phyloP scores from a whole-genome alignment of 1,284 basidiomycete species.

The Porogramme epimiltina region DNA sequence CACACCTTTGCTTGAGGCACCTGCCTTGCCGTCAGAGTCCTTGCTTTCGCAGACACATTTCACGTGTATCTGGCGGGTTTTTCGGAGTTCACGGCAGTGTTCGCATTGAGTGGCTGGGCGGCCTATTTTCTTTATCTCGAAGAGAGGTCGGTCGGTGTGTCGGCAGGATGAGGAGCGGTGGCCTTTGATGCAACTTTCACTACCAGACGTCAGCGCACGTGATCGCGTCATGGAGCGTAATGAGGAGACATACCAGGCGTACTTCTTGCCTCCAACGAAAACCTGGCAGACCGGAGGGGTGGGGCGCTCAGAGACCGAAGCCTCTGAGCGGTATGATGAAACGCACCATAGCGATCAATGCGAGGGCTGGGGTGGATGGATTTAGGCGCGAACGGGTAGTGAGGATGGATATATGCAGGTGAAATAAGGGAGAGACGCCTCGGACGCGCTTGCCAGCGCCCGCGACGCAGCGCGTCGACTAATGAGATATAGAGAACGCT shows the following conservation, averaged over 20 bases:
- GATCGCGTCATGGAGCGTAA: not conserved
- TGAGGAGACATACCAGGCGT: conserved; percentile 61
- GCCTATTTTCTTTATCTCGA: conserved; percentile 83
- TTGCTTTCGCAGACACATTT: conserved; percentile 55
- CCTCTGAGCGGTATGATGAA: no score
- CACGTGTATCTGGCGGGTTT: conserved; percentile 73
- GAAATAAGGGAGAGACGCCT: conserved; percentile 20
- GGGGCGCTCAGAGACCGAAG: no score
- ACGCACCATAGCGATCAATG: conserved; percentile 24
- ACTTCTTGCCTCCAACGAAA: conserved; percentile 79
- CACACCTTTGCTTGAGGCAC: conserved; percentile 53
- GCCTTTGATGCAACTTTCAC: conserved; percentile 83
- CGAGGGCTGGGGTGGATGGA: no score
- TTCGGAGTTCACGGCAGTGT: conserved; percentile 74
- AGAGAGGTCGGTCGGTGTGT: conserved; percentile 76
- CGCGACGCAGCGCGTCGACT: conserved; percentile 35
- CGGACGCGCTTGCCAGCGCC: conserved; percentile 27
- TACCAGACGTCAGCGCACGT: conserved; percentile 27
- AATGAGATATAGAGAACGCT: conserved; percentile 28
- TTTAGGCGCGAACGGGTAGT: not conserved
- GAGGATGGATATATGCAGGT: not conserved
- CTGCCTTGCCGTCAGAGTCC: conserved; percentile 3
- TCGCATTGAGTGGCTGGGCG: conserved; percentile 79
- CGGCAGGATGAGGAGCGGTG: conserved; percentile 79
- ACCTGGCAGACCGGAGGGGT: conserved; percentile 58